Evolutionary conservation across 441 rosid species (phyloP).

Genomic region (Adansonia rubrostipa): DNA sequence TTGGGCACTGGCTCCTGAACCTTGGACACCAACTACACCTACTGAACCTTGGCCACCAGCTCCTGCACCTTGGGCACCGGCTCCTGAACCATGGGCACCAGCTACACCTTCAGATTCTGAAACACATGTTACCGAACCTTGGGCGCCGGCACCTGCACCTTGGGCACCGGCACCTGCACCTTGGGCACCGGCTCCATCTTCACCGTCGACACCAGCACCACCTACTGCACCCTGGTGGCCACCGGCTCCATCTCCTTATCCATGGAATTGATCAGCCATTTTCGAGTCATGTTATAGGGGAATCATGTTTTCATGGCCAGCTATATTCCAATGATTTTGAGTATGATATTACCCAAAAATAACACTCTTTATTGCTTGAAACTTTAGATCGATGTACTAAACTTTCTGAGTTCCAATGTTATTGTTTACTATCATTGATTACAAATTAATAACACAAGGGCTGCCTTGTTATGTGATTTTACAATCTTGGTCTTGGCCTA

Average conservation of each 20-base stretch:
- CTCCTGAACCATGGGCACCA: neutral
- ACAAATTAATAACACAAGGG: slow-evolving; percentile 11
- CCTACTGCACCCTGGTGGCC: neutral
- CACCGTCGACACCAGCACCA: neutral
- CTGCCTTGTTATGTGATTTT: neutral
- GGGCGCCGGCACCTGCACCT: neutral
- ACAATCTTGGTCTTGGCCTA: neutral
- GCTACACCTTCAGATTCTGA: neutral
- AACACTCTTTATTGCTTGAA: neutral
- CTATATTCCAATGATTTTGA: neutral
- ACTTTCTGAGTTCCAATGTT: neutral
- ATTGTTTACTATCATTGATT: neutral
- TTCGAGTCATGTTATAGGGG: too few species aligned
- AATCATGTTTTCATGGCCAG: neutral
- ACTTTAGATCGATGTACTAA: too few species aligned
- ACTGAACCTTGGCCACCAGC: neutral
- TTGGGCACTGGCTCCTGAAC: neutral
- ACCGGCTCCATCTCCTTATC: neutral
- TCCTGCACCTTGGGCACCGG: neutral
- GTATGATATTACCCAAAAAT: neutral
- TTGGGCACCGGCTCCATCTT: neutral
- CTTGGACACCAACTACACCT: neutral
- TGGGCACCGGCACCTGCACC: neutral
- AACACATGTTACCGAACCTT: neutral
- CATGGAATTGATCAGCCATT: neutral